Evolutionary conservation across 805 yeast species (phyloP), one percentile per base, ranked within the genome.

Genomic region (Millerozyma miso): DNA sequence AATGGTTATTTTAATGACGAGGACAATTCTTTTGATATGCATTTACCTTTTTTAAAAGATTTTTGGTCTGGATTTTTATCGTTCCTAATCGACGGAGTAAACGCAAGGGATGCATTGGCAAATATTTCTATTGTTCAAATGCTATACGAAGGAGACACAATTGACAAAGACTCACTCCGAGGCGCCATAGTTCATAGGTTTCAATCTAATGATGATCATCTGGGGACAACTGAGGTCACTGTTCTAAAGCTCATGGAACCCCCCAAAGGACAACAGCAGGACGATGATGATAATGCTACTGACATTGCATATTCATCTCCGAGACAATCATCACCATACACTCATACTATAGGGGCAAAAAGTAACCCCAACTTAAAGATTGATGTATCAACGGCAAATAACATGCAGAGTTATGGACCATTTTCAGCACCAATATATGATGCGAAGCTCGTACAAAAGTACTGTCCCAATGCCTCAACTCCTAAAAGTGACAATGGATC

Each of bases 291-390:
- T 26, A 66, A 67, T 43, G 73, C 62, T 35, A 69, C 75, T 1
- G 70, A 67, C 5, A 37, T 68, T 8, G 74, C 71, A 1, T 63
- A 66, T 37, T 63, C 73, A 2, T 69, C 74, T 5, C 75, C 75
- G 1, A 47, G 48, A 13, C 59, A 57, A 41, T 35, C 52, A 1
- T 55, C 65, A 4, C 63, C 66, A 0, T 32, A 19, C 10, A 34
- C 40, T 16, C 39, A 39, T n/a, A 35, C 42, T 16, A 29, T 41
- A 13, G 49, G 42, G 12, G 7, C n/a, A 8, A 37, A 26, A 29
- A 16, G 12, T 13, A 29, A 20, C 15, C 47, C 56, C 19, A 56
- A 59, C 2, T 45, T 59, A 26, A 48, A 44, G 29, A 50, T 58
- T 19, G 63, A 60, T 39, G 44, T 48, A 7, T 33, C 36, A 3